Evolutionary conservation across 345 rosid genomes (phyloP).

Genomic region (Citrus sp.): DNA sequence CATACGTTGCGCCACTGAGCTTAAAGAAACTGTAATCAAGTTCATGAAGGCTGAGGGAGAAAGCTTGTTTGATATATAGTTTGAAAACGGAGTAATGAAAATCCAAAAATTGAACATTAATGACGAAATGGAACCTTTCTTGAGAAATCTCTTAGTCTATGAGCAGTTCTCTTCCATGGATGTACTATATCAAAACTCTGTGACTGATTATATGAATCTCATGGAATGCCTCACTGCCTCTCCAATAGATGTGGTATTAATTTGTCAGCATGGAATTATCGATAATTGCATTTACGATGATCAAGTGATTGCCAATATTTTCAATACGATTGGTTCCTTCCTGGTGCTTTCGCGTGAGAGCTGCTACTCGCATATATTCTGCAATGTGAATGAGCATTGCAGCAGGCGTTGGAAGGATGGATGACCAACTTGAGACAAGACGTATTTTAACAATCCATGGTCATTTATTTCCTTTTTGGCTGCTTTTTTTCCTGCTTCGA

Average conservation of each 20-base stretch:
- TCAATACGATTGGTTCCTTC: slow-evolving; percentile 9
- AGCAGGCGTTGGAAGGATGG: no score
- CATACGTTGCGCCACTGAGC: not conserved
- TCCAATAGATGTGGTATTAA: no score
- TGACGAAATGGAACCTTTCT: not conserved
- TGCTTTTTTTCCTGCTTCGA: not conserved
- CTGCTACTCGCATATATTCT: not conserved
- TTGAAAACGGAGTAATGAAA: not conserved
- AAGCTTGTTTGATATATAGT: slow-evolving; percentile 15
- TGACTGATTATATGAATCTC: no score
- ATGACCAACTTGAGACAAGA: no score
- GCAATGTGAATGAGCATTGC: not conserved
- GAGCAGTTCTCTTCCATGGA: not conserved
- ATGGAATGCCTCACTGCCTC: no score
- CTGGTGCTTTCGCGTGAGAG: not conserved
- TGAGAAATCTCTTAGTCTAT: slow-evolving; percentile 19
- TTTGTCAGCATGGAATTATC: no score
- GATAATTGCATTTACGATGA: no score
- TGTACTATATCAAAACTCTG: not conserved
- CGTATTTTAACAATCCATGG: not conserved
- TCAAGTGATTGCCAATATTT: not conserved
- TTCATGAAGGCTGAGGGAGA: no score
- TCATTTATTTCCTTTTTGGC: not conserved
- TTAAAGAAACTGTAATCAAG: no score
- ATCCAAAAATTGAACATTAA: not conserved